Evolutionary conservation across 495 filamentous ascomycete genomes (phyloP), one percentile per base, ranked within the genome.

Genomic region (Cryomyces antarcticus): DNA sequence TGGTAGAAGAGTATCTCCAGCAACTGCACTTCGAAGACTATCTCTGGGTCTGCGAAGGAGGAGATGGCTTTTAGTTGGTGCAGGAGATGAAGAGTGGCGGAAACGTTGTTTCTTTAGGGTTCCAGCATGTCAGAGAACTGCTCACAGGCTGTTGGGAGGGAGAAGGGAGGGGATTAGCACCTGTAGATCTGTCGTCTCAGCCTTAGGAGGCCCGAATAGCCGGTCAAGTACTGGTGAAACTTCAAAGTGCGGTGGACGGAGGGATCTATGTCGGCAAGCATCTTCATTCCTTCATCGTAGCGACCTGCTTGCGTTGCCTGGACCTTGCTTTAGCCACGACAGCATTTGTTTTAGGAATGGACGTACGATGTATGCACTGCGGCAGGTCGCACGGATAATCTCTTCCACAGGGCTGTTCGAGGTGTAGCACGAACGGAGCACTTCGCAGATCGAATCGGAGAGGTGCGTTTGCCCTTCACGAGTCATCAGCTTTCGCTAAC

Each of bases 151-250:
- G 33, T 36, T 3, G 9, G 9, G 33, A 41, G 34, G n/a, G 9
- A 11, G 35, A 4, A 3, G 33, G 3, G 33, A 2, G 12, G 39
- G 3, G 17, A 39, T 54, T 46, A 47, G 17, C 17, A 77, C 75
- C 64, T 62, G 49, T 80, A 77, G 6, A 93, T 68, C 52, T 78
- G 73, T 42, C 72, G 67, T 51, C 69, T 72, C 7, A 92, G 61
- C 52, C 80, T 77, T 7, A 93, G 60, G 6, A 92, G 59, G 1
- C 77, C 80, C 4, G 75, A 70, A 55, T 78, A 85, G 30, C 72
- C 71, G 10, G 71, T 66, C 79, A 85, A 86, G 54, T 80, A 73
- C 57, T 93, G 85, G 50, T 78, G 75, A 10, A 77, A 66, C 56
- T 82, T 89, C 43, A 86, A 68, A 4, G 80, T 75, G 9, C 78